Percentiles rank a stretch among this genome's conserved stretches.
phyloP scores from a whole-genome alignment of 257 asterid genomes.

The Lycium barbarum region DNA sequence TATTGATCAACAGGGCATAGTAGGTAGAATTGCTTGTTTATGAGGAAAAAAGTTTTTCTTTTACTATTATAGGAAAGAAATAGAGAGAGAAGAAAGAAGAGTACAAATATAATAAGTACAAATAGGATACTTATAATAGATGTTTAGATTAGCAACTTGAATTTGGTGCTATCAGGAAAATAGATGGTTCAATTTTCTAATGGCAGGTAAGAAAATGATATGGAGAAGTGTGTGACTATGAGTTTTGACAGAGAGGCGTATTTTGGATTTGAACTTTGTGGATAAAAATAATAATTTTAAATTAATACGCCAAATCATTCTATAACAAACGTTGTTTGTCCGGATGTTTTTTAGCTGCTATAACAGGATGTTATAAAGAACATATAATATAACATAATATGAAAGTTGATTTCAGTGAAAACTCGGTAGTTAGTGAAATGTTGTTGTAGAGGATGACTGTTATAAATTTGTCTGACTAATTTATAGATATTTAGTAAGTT shows the following conservation, averaged over 20 bases:
- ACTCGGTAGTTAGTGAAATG: neutral
- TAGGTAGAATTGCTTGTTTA: neutral
- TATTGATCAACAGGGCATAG: neutral
- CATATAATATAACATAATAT: neutral
- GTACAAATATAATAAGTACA: neutral
- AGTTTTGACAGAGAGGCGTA: neutral
- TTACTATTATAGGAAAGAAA: neutral
- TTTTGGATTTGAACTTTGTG: neutral
- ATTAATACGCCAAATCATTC: neutral
- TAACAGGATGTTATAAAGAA: neutral
- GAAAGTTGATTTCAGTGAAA: neutral
- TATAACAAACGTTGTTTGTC: neutral
- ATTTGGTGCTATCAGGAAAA: neutral
- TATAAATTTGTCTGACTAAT: too few species aligned
- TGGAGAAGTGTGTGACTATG: neutral
- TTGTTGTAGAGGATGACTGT: too few species aligned
- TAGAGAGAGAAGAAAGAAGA: neutral
- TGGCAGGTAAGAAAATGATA: neutral
- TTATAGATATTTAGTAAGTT: too few species aligned
- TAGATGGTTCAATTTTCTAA: neutral
- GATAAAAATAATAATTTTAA: neutral
- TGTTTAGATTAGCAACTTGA: neutral
- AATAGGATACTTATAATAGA: neutral
- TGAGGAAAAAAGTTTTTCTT: neutral
- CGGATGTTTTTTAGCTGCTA: neutral